A percentile compares a stretch with the other conserved stretches of the same genome.
These are phyloP conservation scores for Populus trichocarpa DNA, from an alignment of 441 rosid genomes.

Conservation along the genomic window DNA sequence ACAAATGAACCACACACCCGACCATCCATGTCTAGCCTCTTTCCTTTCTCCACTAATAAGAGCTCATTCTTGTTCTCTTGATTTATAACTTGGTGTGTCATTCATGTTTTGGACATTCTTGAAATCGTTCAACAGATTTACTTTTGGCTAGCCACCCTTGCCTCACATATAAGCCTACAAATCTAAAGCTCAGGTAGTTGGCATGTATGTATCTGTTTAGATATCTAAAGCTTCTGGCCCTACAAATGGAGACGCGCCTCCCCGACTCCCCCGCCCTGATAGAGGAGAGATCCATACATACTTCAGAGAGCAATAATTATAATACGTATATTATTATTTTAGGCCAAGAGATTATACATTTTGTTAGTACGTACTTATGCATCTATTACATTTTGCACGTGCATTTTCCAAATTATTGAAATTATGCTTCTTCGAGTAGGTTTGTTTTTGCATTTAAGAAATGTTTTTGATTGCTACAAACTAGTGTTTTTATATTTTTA, in stretches of 20 bases:
- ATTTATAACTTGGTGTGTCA: conserved; percentile 35
- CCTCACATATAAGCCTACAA: conserved; percentile 28
- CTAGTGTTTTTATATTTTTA: no score
- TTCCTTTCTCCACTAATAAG: conserved; percentile 7
- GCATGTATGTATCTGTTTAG: conserved; percentile 17
- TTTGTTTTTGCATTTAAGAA: fast-evolving
- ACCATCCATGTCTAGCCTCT: conserved; percentile 28
- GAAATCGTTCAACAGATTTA: conserved; percentile 4
- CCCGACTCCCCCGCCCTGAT: neutral
- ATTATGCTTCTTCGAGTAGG: no score
- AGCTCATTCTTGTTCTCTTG: conserved; percentile 34
- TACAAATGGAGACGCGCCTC: conserved; percentile 11
- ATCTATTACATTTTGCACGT: no score
- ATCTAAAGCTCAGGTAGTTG: conserved; percentile 15
- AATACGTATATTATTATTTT: no score
- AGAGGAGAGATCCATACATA: conserved; percentile 5
- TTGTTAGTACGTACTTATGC: no score
- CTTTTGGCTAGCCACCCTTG: conserved; percentile 26
- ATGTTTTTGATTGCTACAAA: no score
- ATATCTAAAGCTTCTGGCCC: conserved; percentile 8
- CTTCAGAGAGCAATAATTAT: neutral
- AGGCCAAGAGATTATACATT: no score
- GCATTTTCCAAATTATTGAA: no score
- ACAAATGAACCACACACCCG: conserved; percentile 15
- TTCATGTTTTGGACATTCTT: conserved; percentile 27